Evolutionary conservation across 1,284 basidiomycete species (phyloP), one percentile per base, ranked within the genome.

Genomic region (Mycosarcoma maydis): DNA sequence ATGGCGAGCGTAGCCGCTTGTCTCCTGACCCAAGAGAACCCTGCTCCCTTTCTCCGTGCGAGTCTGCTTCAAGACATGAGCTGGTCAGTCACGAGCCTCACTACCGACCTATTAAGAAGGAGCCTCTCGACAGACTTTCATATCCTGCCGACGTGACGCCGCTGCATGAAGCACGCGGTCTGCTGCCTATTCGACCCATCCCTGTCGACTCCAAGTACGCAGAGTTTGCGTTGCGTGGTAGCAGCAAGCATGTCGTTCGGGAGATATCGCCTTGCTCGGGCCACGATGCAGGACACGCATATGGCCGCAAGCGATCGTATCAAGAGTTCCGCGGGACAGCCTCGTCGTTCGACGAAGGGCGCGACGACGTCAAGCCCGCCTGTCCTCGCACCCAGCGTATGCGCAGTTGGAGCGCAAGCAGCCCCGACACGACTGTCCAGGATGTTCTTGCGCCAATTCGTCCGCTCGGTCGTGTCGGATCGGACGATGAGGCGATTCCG

Each of bases 111-210:
- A 48, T 41, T 40, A 59, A 59, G 48, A 29, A 11, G 4, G 48
- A 59, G 17, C 30, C 48, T 10, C 10, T 19, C 23, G 49, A 56
- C 3, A 42, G 52, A 34, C 42, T 66, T 37, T 39, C 52, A 9
- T 69, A 60, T 37, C 20, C 51, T 17, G 46, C 53, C 8, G 67
- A 65, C 19, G 60, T 60, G 17, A 67, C 68, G 9, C 68, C 68
- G 13, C 36, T 71, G 29, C 58, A 71, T 51, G 68, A 71, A 26
- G 61, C 62, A 19, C 53, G 55, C 16, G 62, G 62, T 17, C 24
- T 71, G 40, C 45, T 66, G n/a, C 68, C 68, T n/a, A 71, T 71
- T 14, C 53, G 53, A 11, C 68, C 68, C 14, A 66, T 71, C 20
- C 62, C 58, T 3, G 58, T 67, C 14, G 57, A 66, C 38, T 67